A percentile compares a stretch with the other conserved stretches of the same genome.
Evolutionary conservation across 495 filamentous ascomycete species (phyloP).

Genomic region (Aspergillus bridgeri): DNA sequence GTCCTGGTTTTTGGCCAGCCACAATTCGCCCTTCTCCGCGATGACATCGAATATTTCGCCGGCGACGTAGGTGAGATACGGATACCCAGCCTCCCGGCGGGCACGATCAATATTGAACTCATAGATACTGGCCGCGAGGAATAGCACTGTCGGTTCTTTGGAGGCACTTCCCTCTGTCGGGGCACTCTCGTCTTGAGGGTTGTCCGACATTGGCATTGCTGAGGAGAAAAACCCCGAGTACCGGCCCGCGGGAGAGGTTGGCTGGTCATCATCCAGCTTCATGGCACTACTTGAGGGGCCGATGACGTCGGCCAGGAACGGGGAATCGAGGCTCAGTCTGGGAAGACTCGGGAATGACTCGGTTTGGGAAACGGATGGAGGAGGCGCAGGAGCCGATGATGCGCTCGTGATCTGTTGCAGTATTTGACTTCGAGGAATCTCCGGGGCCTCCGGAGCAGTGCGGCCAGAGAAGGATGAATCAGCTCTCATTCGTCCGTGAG

Average conservation of each 20-base stretch:
- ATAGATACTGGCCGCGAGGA: constrained; percentile 89
- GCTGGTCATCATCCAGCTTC: constrained; percentile 19
- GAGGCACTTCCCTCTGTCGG: constrained; percentile 21
- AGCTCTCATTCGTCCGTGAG: constrained; percentile 29
- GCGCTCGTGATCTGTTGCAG: constrained; percentile 30
- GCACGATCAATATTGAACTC: constrained; percentile 93
- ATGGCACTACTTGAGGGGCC: constrained; percentile 15
- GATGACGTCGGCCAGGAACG: constrained; percentile 40
- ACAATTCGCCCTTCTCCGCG: constrained; percentile 93
- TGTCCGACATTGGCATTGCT: constrained; percentile 77
- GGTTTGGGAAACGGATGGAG: constrained; percentile 17
- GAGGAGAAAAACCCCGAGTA: constrained; percentile 77
- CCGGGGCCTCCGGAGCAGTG: constrained; percentile 16
- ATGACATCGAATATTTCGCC: constrained; percentile 93
- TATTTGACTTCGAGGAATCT: constrained; percentile 25
- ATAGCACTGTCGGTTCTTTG: constrained; percentile 58
- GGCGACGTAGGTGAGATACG: constrained; percentile 90
- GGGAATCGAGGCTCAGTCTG: constrained; percentile 41
- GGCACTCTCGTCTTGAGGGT: constrained; percentile 26
- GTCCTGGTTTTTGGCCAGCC: constrained; percentile 96
- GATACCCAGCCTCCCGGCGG: constrained; percentile 90
- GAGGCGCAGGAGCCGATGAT: constrained; percentile 11
- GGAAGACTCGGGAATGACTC: constrained; percentile 41
- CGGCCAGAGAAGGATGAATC: constrained; percentile 34
- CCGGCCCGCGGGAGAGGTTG: constrained; percentile 31